Percentiles rank a stretch among this genome's conserved stretches.
phyloP scores from a whole-genome alignment of 345 rosid genomes.

The Acer saccharum region DNA sequence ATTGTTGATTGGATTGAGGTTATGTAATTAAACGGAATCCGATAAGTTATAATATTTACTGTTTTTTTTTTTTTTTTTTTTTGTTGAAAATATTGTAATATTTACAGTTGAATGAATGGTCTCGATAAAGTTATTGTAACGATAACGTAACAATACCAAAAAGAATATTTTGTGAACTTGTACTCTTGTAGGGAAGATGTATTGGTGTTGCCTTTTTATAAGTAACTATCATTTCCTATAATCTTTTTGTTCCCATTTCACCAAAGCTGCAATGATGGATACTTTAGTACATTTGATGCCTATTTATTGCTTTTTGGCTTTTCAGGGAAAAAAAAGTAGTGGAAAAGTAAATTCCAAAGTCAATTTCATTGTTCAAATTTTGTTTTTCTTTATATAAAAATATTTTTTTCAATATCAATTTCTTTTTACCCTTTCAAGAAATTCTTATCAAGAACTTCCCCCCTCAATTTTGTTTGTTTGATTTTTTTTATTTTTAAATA shows the following conservation, averaged over 20 bases:
- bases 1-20: background rate
- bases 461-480: no score
- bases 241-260: constrained; percentile 17
- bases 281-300: constrained; percentile 3
- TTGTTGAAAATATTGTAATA: background rate
- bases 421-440: no score
- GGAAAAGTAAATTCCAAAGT: background rate
- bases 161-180: background rate
- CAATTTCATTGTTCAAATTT: background rate
- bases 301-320: background rate
- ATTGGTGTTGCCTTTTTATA: background rate
- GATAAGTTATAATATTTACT: background rate
- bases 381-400: background rate
- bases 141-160: background rate
- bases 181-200: no score
- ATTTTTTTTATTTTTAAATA: no score
- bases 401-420: background rate
- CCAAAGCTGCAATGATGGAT: constrained; percentile 20
- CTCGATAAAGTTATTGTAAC: background rate
- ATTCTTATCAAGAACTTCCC: no score
- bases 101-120: background rate
- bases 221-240: constrained; percentile 11
- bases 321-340: no score
- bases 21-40: background rate
- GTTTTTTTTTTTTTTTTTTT: background rate